phyloP scores from a whole-genome alignment of 73 alveolate species.

The Symbiodinium natans region DNA sequence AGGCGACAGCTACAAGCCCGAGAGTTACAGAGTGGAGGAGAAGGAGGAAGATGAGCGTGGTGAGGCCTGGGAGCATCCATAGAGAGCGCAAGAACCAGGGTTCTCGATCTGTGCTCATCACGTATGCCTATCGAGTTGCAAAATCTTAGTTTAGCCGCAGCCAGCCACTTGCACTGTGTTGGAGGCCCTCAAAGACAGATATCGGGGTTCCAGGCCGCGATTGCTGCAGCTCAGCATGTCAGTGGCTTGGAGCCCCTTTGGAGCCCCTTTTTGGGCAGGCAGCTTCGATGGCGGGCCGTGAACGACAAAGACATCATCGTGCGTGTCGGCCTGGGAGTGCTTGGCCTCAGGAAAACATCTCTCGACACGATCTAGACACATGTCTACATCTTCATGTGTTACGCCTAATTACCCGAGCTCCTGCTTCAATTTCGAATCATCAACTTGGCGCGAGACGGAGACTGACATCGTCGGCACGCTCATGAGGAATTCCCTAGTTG shows the following conservation, averaged over 20 bases:
- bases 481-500: constrained; percentile 49
- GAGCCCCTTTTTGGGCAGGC: constrained; percentile 11
- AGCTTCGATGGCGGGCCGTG: constrained; percentile 90
- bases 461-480: constrained; percentile 76
- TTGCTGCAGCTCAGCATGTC: background rate
- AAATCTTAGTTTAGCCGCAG: too few relatives aligned
- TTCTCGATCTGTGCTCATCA: too few relatives aligned
- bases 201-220: constrained; percentile 82
- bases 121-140: too few relatives aligned
- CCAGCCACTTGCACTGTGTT: background rate
- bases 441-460: constrained; percentile 69
- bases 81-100: background rate
- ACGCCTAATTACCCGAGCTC: background rate
- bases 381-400: background rate
- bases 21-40: background rate
- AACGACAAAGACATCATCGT: constrained; percentile 75
- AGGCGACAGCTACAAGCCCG: constrained; percentile 79
- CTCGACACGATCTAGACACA: background rate
- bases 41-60: constrained; percentile 56
- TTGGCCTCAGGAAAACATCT: background rate
- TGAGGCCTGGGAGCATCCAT: background rate
- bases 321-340: constrained; percentile 88
- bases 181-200: constrained; percentile 33
- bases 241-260: background rate
- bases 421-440: background rate